Conservation (phyloP, 441 rosid genomes). For the Geranium incanum region DNA sequence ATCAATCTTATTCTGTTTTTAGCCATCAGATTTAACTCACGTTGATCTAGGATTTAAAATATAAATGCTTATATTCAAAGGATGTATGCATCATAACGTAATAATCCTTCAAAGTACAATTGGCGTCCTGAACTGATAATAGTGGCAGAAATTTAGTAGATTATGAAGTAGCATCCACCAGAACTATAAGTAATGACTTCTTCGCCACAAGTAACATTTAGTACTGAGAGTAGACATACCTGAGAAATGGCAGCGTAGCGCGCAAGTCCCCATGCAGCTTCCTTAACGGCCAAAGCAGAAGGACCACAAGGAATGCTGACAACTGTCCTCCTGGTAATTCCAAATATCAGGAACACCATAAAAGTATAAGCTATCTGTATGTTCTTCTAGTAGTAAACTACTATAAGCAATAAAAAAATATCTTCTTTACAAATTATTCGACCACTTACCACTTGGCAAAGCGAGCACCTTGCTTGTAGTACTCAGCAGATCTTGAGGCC, state of each 20-base stretch:
- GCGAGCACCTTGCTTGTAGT: slow-evolving; percentile 99
- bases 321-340: slow-evolving; percentile 71
- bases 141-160: too few species aligned
- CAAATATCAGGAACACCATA: neutral
- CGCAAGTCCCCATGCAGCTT: slow-evolving; percentile 99
- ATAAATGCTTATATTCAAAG: too few species aligned
- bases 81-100: too few species aligned
- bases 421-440: too few species aligned
- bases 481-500: slow-evolving; percentile 93
- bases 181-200: too few species aligned
- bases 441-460: slow-evolving; percentile 87
- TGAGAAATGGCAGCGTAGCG: slow-evolving; percentile 97
- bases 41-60: neutral
- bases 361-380: too few species aligned
- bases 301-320: slow-evolving; percentile 98
- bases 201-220: too few species aligned
- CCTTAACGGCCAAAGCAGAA: slow-evolving; percentile 91
- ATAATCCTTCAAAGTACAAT: too few species aligned
- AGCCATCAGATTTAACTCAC: neutral
- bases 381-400: too few species aligned
- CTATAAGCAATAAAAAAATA: too few species aligned
- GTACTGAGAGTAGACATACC: slow-evolving; percentile 27
- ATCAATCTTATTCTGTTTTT: neutral
- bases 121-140: too few species aligned
- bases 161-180: too few species aligned